phyloP scores from a whole-genome alignment of 495 filamentous ascomycete genomes.

The Penicillium robsamsonii region DNA sequence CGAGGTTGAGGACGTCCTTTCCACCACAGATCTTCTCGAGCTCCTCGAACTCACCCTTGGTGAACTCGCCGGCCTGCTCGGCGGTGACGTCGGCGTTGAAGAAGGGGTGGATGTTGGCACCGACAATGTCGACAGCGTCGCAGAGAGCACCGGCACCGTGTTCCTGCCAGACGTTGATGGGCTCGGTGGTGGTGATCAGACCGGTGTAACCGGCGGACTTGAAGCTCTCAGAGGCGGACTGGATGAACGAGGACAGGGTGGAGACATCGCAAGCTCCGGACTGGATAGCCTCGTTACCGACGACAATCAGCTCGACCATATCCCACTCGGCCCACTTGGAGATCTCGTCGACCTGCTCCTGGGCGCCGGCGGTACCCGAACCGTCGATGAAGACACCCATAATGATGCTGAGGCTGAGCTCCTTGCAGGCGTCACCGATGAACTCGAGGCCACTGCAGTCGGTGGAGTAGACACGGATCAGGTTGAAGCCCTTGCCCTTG shows the following conservation, averaged over 20 bases:
- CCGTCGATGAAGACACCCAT: constrained; percentile 78
- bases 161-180: constrained; percentile 65
- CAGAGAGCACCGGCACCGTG: constrained; percentile 59
- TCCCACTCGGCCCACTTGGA: constrained; percentile 71
- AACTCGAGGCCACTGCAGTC: constrained; percentile 80
- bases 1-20: constrained; percentile 70
- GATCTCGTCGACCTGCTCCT: constrained; percentile 70
- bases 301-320: constrained; percentile 71
- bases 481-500: constrained; percentile 68
- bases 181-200: constrained; percentile 80
- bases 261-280: constrained; percentile 58
- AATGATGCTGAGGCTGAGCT: constrained; percentile 71
- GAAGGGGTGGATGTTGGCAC: constrained; percentile 88
- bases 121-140: constrained; percentile 69
- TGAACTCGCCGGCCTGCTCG: constrained; percentile 68
- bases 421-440: constrained; percentile 62
- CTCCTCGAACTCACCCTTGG: constrained; percentile 60
- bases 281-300: constrained; percentile 89
- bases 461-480: constrained; percentile 86
- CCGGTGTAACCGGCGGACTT: constrained; percentile 65
- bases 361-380: constrained; percentile 56
- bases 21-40: constrained; percentile 64
- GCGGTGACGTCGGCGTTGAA: constrained; percentile 72
- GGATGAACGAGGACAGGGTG: constrained; percentile 69
- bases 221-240: constrained; percentile 47